Evolutionary conservation across 1,284 basidiomycete species (phyloP).

Genomic region (Clitocybe nebularis): DNA sequence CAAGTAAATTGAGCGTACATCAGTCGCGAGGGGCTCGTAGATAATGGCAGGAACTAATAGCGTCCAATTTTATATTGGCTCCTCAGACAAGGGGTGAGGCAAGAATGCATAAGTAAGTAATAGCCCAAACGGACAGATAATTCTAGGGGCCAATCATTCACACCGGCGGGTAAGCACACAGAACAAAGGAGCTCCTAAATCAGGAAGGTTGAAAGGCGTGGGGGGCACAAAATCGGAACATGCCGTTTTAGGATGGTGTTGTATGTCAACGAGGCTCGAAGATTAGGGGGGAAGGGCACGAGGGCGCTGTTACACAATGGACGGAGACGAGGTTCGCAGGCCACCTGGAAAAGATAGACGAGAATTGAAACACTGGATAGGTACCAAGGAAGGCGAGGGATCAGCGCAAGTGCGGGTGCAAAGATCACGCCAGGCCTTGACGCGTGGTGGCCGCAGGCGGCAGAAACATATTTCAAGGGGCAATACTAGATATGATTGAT

Average conservation of each 20-base stretch:
- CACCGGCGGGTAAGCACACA: constrained; percentile 25
- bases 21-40: constrained; percentile 29
- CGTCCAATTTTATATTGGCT: constrained; percentile 40
- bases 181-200: constrained; percentile 54
- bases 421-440: not conserved
- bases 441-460: too few species aligned
- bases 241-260: constrained; percentile 33
- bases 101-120: constrained; percentile 30
- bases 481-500: too few species aligned
- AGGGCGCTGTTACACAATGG: constrained; percentile 5
- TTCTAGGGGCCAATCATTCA: constrained; percentile 31
- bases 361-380: constrained; percentile 1
- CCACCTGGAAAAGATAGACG: constrained; percentile 3
- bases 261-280: constrained; percentile 12
- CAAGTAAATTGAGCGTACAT: constrained; percentile 32
- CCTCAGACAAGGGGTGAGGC: constrained; percentile 31
- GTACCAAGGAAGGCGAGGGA: not conserved
- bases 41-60: constrained; percentile 27
- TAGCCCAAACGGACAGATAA: constrained; percentile 31
- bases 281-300: constrained; percentile 6
- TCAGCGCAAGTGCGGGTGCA: constrained; percentile 1
- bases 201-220: constrained; percentile 50
- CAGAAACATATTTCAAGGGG: too few species aligned
- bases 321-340: constrained; percentile 2
- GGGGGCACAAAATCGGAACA: constrained; percentile 36